Evolutionary conservation across 306 rosid species (phyloP).

Genomic region (Pueraria montana): DNA sequence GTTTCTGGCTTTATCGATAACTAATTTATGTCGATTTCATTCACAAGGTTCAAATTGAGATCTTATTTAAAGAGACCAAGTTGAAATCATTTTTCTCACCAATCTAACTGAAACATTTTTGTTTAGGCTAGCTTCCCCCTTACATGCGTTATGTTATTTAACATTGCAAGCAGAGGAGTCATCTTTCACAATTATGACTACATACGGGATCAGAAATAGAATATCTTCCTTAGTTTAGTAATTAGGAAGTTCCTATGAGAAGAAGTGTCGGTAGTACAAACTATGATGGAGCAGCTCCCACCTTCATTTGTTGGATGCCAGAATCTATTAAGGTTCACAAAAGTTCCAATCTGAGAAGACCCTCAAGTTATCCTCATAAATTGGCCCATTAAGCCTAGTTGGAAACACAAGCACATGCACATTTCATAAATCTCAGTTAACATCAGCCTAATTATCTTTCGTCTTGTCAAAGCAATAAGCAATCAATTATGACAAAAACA

Average conservation of each 20-base stretch:
- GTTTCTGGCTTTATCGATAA: too few relatives aligned
- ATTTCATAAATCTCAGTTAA: slow-evolving; percentile 62
- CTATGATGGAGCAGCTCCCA: slow-evolving; percentile 54
- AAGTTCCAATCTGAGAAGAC: slow-evolving; percentile 67
- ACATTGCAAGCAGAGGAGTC: too few relatives aligned
- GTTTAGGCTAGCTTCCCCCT: too few relatives aligned
- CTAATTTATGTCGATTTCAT: too few relatives aligned
- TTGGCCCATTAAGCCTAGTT: slow-evolving; percentile 69
- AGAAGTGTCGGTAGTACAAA: not conserved
- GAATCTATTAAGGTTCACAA: slow-evolving; percentile 45
- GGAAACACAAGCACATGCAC: slow-evolving; percentile 87
- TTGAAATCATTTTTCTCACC: too few relatives aligned
- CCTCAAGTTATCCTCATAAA: slow-evolving; percentile 63
- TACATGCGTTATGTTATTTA: too few relatives aligned
- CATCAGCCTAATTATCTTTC: slow-evolving; percentile 66
- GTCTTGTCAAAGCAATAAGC: slow-evolving; percentile 55
- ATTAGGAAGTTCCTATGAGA: not conserved
- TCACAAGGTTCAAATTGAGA: too few relatives aligned
- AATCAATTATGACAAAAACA: slow-evolving; percentile 66
- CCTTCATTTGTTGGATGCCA: slow-evolving; percentile 59
- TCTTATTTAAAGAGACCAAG: too few relatives aligned
- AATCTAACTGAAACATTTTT: too few relatives aligned
- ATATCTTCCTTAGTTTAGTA: slow-evolving; percentile 1
- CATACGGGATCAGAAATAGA: not conserved
- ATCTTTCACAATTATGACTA: too few relatives aligned